These are phyloP conservation scores for Cryptococcus sp. DNA, from an alignment of 1,284 basidiomycete species.

Conservation along the genomic window DNA sequence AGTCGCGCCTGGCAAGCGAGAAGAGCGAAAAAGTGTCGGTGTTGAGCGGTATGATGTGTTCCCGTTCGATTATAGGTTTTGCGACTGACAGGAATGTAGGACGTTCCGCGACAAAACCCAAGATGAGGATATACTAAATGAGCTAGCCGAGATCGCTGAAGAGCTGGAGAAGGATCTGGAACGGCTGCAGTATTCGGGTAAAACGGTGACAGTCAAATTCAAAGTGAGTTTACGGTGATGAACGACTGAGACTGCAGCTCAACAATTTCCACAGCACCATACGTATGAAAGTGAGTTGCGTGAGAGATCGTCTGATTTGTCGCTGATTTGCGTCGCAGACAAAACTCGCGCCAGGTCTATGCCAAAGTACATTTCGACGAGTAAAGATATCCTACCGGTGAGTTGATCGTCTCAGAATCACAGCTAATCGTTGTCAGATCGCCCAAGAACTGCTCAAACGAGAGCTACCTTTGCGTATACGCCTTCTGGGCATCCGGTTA, in stretches of 20 bases:
- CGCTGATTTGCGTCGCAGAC: slow-evolving; percentile 54
- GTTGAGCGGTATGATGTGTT: slow-evolving; percentile 67
- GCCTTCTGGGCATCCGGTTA: slow-evolving; percentile 77
- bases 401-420: slow-evolving; percentile 30
- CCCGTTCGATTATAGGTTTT: not conserved
- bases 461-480: slow-evolving; percentile 72
- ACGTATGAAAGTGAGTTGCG: slow-evolving; percentile 46
- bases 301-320: not conserved
- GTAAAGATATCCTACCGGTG: slow-evolving; percentile 76
- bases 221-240: slow-evolving; percentile 37
- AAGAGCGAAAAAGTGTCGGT: slow-evolving; percentile 85
- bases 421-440: slow-evolving; percentile 55
- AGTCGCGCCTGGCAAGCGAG: slow-evolving; percentile 71
- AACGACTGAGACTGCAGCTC: slow-evolving; percentile 16
- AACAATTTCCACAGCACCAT: slow-evolving; percentile 37
- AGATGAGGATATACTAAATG: slow-evolving; percentile 66
- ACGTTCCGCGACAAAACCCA: slow-evolving; percentile 72
- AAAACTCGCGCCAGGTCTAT: slow-evolving; percentile 80
- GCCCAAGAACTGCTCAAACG: slow-evolving; percentile 78
- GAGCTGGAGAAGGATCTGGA: slow-evolving; percentile 79
- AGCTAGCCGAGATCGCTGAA: slow-evolving; percentile 73
- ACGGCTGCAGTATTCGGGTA: slow-evolving; percentile 53
- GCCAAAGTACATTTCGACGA: slow-evolving; percentile 69
- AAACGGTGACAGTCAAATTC: slow-evolving; percentile 53
- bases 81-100: slow-evolving; percentile 52